Percentiles rank a stretch among this genome's conserved stretches.
These are phyloP conservation scores for Brasenia schreberi DNA, from an alignment of 164 flowering plant species.

Conservation along the genomic window DNA sequence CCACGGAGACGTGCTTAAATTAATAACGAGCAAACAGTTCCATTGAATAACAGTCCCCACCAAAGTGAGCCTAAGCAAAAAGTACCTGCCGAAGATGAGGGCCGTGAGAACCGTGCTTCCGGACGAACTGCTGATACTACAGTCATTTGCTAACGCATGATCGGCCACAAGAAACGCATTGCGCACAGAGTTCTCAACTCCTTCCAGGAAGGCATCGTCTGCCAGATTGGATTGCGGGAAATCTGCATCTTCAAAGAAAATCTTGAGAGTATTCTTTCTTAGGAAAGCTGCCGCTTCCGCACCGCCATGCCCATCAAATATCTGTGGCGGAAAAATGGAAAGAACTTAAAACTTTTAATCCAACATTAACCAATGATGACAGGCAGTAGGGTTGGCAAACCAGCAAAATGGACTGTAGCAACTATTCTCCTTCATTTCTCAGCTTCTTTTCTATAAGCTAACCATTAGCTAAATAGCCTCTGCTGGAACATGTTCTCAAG, in stretches of 20 bases:
- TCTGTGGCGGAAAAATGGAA: slow-evolving; percentile 16
- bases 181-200: slow-evolving; percentile 41
- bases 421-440: background rate
- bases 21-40: background rate
- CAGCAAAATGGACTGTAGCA: background rate
- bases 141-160: slow-evolving; percentile 62
- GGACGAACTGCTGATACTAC: slow-evolving; percentile 43
- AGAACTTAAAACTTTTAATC: no score
- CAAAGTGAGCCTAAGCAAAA: background rate
- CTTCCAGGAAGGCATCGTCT: slow-evolving; percentile 36
- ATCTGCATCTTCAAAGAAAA: slow-evolving; percentile 57
- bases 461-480: background rate
- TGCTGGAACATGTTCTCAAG: no score
- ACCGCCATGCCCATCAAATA: slow-evolving; percentile 98
- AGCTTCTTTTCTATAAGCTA: background rate
- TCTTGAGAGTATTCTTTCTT: slow-evolving; percentile 39
- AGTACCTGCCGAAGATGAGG: slow-evolving; percentile 63
- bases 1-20: background rate
- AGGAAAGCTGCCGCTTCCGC: slow-evolving; percentile 81
- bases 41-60: no score
- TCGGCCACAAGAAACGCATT: slow-evolving; percentile 65
- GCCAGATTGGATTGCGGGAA: slow-evolving; percentile 42
- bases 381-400: background rate
- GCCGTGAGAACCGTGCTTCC: slow-evolving; percentile 91
- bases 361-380: no score